Base-by-base conservation (phyloP, 805 yeast species). In the Wickerhamiella bombiphila region DNA sequence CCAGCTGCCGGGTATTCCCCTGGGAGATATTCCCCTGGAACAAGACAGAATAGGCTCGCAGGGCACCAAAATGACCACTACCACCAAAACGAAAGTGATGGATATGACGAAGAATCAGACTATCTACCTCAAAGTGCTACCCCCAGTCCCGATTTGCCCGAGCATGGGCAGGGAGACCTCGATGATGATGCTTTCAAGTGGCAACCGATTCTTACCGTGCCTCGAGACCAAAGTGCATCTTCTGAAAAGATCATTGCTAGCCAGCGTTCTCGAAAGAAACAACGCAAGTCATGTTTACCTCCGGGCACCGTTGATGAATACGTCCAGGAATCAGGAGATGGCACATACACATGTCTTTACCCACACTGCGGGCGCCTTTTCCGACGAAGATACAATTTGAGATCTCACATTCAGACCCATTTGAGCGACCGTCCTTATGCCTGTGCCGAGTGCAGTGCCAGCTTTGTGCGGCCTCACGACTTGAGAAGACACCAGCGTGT, bases 391-490 rank as follows among this genome's bases (percentile, higher is more conserved):
- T 93, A 93, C 58, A 91, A 91, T 52, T 82, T 83, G 9, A 65
- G 97, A 44, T 82, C 95, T 0, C 99, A 91, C 57, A 86, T 91
- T 40, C 98, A 91, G 56, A 91, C 98, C 0, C 99, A 91, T 64
- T 60, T 91, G 35, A 76, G 88, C 55, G 98, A 93, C 56, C 65
- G 96, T 45, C 99, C 99, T 1, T 88, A 82, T 58, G 63, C 68
- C 0, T 91, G 99, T 60, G 66, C 64, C 29, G 47, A 44, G 32
- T 91, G 99, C 58, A 69, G 72, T 3, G 81, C 86, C 48, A 71
- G 81, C 28, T 91, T 91, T 62, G 99, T 91, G 18, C 69, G 99
- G 44, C 94, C 88, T 45, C 98, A 91, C 54, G 99, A 91, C 59
- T 65, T 91, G 49, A 72, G 82, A 42, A 70, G 99, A 43, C 99